Evolutionary conservation across 192 early-diverging fungal species (phyloP).

Genomic region (Podila epigama): DNA sequence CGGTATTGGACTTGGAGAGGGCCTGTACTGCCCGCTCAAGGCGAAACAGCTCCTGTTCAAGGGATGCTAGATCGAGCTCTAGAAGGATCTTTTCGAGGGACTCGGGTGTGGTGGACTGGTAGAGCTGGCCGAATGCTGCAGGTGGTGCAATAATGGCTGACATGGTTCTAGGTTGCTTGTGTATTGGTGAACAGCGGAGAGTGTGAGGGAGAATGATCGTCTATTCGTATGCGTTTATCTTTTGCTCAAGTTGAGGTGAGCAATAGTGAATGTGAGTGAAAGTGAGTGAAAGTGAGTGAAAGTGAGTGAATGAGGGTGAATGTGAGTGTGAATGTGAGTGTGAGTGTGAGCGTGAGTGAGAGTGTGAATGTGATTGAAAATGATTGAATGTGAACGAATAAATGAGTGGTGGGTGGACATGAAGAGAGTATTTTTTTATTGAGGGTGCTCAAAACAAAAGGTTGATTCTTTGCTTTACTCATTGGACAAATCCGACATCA

Average conservation of each 20-base stretch:
- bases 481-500: not conserved
- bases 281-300: too few relatives aligned
- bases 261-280: too few relatives aligned
- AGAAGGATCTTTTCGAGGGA: constrained; percentile 22
- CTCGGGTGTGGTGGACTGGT: constrained; percentile 15
- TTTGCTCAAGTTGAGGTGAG: too few relatives aligned
- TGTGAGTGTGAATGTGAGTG: too few relatives aligned
- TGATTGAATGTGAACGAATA: too few relatives aligned
- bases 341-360: too few relatives aligned
- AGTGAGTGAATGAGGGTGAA: too few relatives aligned
- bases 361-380: too few relatives aligned
- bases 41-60: constrained; percentile 28
- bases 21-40: constrained; percentile 32
- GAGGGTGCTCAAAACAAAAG: not conserved
- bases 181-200: not conserved
- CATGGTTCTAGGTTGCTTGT: not conserved
- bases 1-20: constrained; percentile 31
- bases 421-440: too few relatives aligned
- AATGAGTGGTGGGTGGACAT: too few relatives aligned
- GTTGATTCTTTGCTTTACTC: not conserved
- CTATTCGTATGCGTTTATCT: too few relatives aligned
- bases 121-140: constrained; percentile 19
- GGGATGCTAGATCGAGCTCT: constrained; percentile 27
- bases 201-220: not conserved
- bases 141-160: constrained; percentile 34